Conservation (phyloP, 1,284 basidiomycete genomes). For the Tetrapyrgos nigripes region DNA sequence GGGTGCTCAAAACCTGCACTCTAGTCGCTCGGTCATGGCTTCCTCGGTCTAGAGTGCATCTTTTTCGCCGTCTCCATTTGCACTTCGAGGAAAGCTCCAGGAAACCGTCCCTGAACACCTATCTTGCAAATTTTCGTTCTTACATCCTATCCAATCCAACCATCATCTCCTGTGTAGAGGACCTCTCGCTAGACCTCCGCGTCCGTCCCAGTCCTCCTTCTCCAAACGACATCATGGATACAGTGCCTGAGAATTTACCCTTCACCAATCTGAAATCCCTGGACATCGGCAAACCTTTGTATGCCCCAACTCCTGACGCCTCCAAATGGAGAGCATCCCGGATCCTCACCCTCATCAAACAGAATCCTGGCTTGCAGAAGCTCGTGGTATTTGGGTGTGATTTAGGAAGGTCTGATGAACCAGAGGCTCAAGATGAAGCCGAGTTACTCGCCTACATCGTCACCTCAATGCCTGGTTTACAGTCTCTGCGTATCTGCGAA, state of each 20-base stretch:
- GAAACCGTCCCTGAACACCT: background rate
- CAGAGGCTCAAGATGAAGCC: background rate
- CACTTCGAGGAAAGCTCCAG: background rate
- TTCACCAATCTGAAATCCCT: background rate
- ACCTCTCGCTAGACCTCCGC: background rate
- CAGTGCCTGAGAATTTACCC: background rate
- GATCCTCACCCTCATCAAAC: background rate
- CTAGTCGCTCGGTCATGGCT: conserved; percentile 8
- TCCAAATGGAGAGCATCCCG: background rate
- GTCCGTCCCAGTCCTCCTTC: background rate
- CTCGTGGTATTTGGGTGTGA: background rate
- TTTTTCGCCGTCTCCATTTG: conserved; percentile 1
- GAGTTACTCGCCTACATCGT: background rate
- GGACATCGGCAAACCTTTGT: background rate
- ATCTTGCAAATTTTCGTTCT: background rate
- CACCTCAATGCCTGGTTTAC: background rate
- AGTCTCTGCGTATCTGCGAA: background rate
- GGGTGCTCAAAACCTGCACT: conserved; percentile 3
- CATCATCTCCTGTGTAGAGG: background rate
- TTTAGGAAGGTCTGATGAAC: background rate
- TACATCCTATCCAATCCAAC: background rate
- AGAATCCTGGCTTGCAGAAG: background rate
- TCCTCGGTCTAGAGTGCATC: conserved; percentile 1
- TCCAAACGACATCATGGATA: background rate
- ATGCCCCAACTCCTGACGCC: background rate